A percentile compares a stretch with the other conserved stretches of the same genome.
Evolutionary conservation across 768 basidiomycete species (phyloP).

Genomic region (Termitomyces sp.): DNA sequence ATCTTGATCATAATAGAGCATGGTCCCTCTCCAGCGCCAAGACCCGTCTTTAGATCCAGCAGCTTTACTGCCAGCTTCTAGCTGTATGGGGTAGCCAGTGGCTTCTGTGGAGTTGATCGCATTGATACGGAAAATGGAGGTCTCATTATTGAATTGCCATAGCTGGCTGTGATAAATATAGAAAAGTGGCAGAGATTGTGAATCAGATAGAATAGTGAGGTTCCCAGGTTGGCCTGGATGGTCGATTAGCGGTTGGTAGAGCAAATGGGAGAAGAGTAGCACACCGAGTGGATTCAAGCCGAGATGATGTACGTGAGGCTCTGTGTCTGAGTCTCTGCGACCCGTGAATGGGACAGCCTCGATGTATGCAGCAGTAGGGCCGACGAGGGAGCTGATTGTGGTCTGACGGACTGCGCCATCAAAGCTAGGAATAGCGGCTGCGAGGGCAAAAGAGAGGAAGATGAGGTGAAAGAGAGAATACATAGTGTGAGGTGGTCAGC

Average conservation of each 20-base stretch:
- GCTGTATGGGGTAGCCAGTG: constrained; percentile 40
- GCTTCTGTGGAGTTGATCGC: constrained; percentile 43
- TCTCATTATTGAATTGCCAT: constrained; percentile 50
- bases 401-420: constrained; percentile 25
- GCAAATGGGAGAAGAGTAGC: not conserved
- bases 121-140: constrained; percentile 49
- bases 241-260: not conserved
- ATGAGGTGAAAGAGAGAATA: constrained; percentile 12
- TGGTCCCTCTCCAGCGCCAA: constrained; percentile 54
- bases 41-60: constrained; percentile 34
- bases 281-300: constrained; percentile 26
- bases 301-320: constrained; percentile 22
- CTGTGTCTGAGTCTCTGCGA: constrained; percentile 5
- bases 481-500: not conserved
- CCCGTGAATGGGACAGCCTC: constrained; percentile 25
- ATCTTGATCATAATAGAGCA: constrained; percentile 46
- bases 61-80: constrained; percentile 33
- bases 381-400: constrained; percentile 34
- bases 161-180: constrained; percentile 48
- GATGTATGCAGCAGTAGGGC: constrained; percentile 33
- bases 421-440: constrained; percentile 34
- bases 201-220: constrained; percentile 32
- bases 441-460: constrained; percentile 18
- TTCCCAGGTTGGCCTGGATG: constrained; percentile 40
- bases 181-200: constrained; percentile 38